phyloP scores from a whole-genome alignment of 1,284 basidiomycete species.

The Pholiota adiposa region DNA sequence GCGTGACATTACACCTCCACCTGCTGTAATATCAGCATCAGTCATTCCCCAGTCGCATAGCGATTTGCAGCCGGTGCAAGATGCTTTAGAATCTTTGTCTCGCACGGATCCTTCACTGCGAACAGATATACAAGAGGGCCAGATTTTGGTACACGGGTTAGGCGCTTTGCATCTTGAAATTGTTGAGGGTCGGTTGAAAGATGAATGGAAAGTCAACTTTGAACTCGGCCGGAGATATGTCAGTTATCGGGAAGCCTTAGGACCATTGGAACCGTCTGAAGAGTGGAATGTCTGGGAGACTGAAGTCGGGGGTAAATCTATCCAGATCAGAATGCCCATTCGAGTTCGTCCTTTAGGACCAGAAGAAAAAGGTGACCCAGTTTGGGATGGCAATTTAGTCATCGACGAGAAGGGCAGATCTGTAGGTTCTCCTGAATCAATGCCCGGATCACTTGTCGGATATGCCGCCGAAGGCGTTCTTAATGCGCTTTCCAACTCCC shows the following conservation, averaged over 20 bases:
- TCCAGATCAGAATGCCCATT: slow-evolving; percentile 53
- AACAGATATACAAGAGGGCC: slow-evolving; percentile 78
- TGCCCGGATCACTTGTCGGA: slow-evolving; percentile 46
- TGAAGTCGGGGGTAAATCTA: slow-evolving; percentile 59
- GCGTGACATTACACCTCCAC: slow-evolving; percentile 72
- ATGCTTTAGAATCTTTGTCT: slow-evolving; percentile 74
- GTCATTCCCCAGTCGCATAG: slow-evolving; percentile 84
- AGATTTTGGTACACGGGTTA: slow-evolving; percentile 83
- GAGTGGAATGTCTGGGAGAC: slow-evolving; percentile 56
- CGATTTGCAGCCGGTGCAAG: slow-evolving; percentile 76
- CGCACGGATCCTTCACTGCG: slow-evolving; percentile 88
- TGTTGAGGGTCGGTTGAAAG: slow-evolving; percentile 74
- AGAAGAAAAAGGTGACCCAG: slow-evolving; percentile 62
- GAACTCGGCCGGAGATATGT: slow-evolving; percentile 81
- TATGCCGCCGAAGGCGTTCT: slow-evolving; percentile 69
- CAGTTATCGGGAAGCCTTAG: slow-evolving; percentile 78
- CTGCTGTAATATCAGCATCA: slow-evolving; percentile 79
- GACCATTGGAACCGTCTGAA: slow-evolving; percentile 31
- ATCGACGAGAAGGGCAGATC: slow-evolving; percentile 53
- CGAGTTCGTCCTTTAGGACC: slow-evolving; percentile 55
- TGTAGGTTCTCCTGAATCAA: slow-evolving; percentile 57
- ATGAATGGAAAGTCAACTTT: slow-evolving; percentile 83
- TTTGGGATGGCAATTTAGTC: slow-evolving; percentile 78
- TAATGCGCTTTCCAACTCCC: slow-evolving; percentile 74
- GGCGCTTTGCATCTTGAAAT: slow-evolving; percentile 90